A percentile compares a stretch with the other conserved stretches of the same genome.
phyloP scores from a whole-genome alignment of 2,329 filamentous ascomycete genomes.

The Pseudogymnoascus sp. region DNA sequence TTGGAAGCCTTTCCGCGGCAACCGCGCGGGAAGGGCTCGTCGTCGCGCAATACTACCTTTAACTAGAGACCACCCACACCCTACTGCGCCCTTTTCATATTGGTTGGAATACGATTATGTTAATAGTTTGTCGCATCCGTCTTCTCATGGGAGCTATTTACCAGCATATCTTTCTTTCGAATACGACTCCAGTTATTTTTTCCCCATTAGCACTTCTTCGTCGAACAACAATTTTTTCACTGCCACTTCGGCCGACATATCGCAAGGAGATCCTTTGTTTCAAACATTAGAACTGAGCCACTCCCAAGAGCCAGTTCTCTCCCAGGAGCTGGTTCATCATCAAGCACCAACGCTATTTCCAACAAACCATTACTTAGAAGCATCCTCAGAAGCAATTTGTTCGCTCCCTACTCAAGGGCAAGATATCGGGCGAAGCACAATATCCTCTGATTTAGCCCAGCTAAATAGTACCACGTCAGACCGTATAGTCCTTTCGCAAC shows the following conservation, averaged over 20 bases:
- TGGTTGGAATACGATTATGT: not conserved
- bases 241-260: too few relatives aligned
- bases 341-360: not conserved
- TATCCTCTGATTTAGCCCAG: not conserved
- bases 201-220: not conserved
- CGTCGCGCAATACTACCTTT: conserved; percentile 12
- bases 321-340: too few relatives aligned
- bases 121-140: too few relatives aligned
- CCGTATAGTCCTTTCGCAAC: not conserved
- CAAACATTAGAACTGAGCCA: too few relatives aligned
- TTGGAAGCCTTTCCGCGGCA: not conserved
- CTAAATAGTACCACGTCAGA: not conserved
- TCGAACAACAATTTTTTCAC: too few relatives aligned
- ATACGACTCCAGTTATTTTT: not conserved
- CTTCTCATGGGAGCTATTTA: not conserved
- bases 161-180: not conserved
- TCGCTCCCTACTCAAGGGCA: not conserved
- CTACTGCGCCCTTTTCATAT: too few relatives aligned
- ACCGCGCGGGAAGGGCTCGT: conserved; percentile 12
- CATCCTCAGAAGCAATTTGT: not conserved
- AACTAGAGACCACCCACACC: too few relatives aligned
- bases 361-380: not conserved
- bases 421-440: not conserved
- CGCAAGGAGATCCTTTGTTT: too few relatives aligned
- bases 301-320: too few relatives aligned